Evolutionary conservation across 495 filamentous ascomycete species (phyloP), one percentile per base, ranked within the genome.

Genomic region (Hyaloscypha bicolor): DNA sequence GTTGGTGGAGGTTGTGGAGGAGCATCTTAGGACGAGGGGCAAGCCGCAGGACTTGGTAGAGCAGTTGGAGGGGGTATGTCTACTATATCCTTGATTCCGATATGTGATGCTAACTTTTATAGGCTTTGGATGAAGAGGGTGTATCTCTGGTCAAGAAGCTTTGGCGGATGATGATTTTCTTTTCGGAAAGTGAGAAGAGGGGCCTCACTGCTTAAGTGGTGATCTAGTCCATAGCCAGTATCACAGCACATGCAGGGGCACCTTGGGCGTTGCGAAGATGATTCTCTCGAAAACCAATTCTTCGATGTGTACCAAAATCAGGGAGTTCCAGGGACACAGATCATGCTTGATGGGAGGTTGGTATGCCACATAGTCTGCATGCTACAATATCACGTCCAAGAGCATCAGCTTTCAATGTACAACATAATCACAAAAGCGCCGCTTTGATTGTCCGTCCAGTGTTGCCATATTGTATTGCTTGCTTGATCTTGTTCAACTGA

Each of bases 131-230:
- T 75, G 95, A 99, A 74, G 96, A 98, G 72, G 93, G 93, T 4
- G 94, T 97, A 76, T 91, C 89, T 11, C 80, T 99, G 70, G 95
- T 98, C 22, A 94, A 91, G 85, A 98, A 97, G 79, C 84, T 99
- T 32, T 99, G 95, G 95, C 87, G 95, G 55, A 96, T 98, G 93
- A 86, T 97, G 59, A 97, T 98, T 76, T 98, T 97, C 89, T 98
- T 93, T 73, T 94, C 92, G 31, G 95, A 99, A 79, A 90, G 88
- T 73, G 95, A 97, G 86, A 97, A 95, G 81, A 85, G 93, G 64
- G 94, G 95, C 1, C 79, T 96, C 45, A 92, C 91, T 31, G 87
- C 87, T 25, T 92, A 70, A 60, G 16, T n/a, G 35, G 35, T 37
- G 35, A 37, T 37, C 25, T 25, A 25, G 25, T 25, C 25, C 25